A percentile compares a stretch with the other conserved stretches of the same genome.
Conservation (phyloP, 2,329 filamentous ascomycete genomes). For the Neocatenulostroma microsporum region DNA sequence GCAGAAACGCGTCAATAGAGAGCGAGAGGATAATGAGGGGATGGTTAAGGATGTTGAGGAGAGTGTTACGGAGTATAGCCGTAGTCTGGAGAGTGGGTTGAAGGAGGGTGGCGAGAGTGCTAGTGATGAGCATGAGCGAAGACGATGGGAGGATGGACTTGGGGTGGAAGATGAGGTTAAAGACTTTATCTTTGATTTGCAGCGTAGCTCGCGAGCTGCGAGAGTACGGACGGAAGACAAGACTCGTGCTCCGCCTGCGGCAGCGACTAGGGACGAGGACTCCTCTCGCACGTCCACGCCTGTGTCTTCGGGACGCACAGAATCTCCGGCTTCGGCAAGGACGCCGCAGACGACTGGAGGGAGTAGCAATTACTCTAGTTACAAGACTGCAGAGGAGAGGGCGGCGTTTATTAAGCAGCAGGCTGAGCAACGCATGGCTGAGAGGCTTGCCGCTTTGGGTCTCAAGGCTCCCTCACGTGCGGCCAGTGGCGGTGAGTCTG, state of each 20-base stretch:
- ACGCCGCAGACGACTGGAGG: constrained; percentile 42
- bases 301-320: constrained; percentile 21
- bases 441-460: constrained; percentile 85
- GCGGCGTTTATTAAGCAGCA: constrained; percentile 96
- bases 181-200: constrained; percentile 95
- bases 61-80: constrained; percentile 81
- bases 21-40: constrained; percentile 87
- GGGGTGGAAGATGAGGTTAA: constrained; percentile 95
- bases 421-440: constrained; percentile 93
- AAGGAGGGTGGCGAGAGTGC: constrained; percentile 71
- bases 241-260: constrained; percentile 12
- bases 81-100: constrained; percentile 75
- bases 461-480: constrained; percentile 71
- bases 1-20: constrained; percentile 67
- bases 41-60: constrained; percentile 98
- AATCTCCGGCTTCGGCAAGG: constrained; percentile 24
- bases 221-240: constrained; percentile 57
- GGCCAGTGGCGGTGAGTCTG: constrained; percentile 54
- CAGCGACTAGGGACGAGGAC: constrained; percentile 16
- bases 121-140: constrained; percentile 77
- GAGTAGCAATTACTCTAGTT: constrained; percentile 67
- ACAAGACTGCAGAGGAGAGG: constrained; percentile 85
- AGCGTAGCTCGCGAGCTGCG: constrained; percentile 72
- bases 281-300: constrained; percentile 23
- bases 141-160: constrained; percentile 91